Evolutionary conservation across 2,329 filamentous ascomycete genomes (phyloP).

Genomic region (Cytospora paraplurivora): DNA sequence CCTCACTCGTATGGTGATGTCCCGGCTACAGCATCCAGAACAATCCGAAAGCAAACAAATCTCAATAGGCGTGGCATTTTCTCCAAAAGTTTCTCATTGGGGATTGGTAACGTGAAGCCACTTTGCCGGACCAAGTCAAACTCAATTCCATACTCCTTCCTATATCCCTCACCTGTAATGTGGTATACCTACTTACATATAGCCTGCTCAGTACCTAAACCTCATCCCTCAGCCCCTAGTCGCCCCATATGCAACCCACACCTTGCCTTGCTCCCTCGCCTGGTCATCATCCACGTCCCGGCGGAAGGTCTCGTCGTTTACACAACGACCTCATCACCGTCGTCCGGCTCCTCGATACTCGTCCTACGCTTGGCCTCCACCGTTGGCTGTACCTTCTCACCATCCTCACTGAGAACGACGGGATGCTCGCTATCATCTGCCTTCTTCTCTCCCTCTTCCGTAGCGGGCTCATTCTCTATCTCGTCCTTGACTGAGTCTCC

Average conservation of each 20-base stretch:
- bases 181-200: constrained; percentile 4
- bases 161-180: constrained; percentile 3
- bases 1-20: too few relatives aligned
- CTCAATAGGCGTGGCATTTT: too few relatives aligned
- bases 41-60: too few relatives aligned
- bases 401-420: constrained; percentile 42
- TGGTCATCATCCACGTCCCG: background rate
- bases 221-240: background rate
- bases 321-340: constrained; percentile 50
- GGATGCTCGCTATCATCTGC: constrained; percentile 31
- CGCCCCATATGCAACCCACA: background rate
- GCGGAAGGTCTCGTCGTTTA: background rate
- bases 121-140: background rate
- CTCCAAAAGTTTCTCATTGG: too few relatives aligned
- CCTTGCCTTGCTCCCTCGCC: background rate
- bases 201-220: background rate
- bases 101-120: background rate
- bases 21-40: too few relatives aligned
- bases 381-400: constrained; percentile 47
- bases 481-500: constrained; percentile 32
- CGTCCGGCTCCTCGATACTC: constrained; percentile 61
- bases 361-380: constrained; percentile 57
- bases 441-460: constrained; percentile 36
- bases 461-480: background rate
- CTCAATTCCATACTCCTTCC: background rate